Conservation (phyloP, 208 protist species). For the Trypanosoma mega region DNA sequence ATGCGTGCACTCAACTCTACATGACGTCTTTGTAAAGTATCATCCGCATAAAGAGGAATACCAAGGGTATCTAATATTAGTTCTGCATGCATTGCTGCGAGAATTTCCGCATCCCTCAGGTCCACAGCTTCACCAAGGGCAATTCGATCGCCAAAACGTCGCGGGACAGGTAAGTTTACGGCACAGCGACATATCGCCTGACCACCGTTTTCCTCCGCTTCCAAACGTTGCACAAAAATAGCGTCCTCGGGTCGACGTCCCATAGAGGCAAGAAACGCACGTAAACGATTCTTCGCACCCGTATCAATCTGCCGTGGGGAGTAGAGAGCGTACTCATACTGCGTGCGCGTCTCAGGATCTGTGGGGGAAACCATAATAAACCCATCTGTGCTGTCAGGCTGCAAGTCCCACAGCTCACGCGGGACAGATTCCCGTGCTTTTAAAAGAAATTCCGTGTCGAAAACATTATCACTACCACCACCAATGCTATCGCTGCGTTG, state of each 20-base stretch:
- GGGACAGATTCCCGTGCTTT: conserved; percentile 30
- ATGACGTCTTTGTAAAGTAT: conserved; percentile 54
- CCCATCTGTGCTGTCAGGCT: conserved; percentile 64
- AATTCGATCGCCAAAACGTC: conserved; percentile 67
- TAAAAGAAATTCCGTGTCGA: too few relatives aligned
- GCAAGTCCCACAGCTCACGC: conserved; percentile 52
- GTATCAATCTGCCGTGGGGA: conserved; percentile 59
- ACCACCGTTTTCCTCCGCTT: conserved; percentile 44
- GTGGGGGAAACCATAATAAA: conserved; percentile 65
- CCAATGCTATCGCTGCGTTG: too few relatives aligned
- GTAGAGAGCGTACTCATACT: conserved; percentile 35
- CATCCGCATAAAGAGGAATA: conserved; percentile 70
- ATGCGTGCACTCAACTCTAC: conserved; percentile 46
- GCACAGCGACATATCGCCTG: conserved; percentile 45
- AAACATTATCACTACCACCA: too few relatives aligned
- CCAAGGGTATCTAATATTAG: conserved; percentile 86
- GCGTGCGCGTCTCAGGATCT: conserved; percentile 28
- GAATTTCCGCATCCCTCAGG: conserved; percentile 55
- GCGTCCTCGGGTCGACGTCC: conserved; percentile 72
- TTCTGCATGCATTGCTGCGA: conserved; percentile 89
- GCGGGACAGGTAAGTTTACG: conserved; percentile 64
- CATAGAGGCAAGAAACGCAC: conserved; percentile 61
- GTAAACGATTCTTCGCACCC: conserved; percentile 49
- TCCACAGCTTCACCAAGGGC: conserved; percentile 72
- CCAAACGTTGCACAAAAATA: conserved; percentile 47